These are phyloP conservation scores for Beauveria rudraprayagi DNA, from an alignment of 2,329 filamentous ascomycete genomes.

Conservation along the genomic window DNA sequence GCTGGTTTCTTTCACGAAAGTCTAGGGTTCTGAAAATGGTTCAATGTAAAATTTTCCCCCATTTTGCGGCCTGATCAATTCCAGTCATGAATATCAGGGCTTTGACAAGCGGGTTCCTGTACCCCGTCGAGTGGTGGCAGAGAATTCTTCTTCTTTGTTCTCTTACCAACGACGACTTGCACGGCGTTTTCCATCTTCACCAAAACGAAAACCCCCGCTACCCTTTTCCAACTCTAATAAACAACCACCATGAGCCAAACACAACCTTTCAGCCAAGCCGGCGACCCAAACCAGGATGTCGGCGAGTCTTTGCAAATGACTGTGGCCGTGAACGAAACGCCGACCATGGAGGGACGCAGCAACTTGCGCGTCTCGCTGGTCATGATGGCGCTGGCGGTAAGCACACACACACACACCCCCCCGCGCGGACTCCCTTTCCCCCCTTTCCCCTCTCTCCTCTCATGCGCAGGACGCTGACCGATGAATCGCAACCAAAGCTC, in stretches of 20 bases:
- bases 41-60: background rate
- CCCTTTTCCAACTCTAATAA: no score
- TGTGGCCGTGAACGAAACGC: background rate
- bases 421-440: no score
- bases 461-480: no score
- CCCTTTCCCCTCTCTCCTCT: no score
- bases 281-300: background rate
- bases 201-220: no score
- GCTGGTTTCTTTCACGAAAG: no score
- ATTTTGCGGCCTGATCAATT: background rate
- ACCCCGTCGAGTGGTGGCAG: background rate
- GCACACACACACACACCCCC: background rate
- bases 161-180: no score
- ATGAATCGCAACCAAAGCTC: background rate
- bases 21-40: no score
- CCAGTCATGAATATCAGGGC: background rate
- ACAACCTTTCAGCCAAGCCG: background rate
- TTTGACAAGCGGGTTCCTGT: background rate
- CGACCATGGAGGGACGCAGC: conserved; percentile 6
- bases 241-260: background rate
- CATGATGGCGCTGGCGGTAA: conserved; percentile 4
- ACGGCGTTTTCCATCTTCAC: no score
- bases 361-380: conserved; percentile 1
- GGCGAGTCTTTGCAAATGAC: background rate
- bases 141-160: no score